Conservation (phyloP, 306 rosid species). For the Quercus robur region DNA sequence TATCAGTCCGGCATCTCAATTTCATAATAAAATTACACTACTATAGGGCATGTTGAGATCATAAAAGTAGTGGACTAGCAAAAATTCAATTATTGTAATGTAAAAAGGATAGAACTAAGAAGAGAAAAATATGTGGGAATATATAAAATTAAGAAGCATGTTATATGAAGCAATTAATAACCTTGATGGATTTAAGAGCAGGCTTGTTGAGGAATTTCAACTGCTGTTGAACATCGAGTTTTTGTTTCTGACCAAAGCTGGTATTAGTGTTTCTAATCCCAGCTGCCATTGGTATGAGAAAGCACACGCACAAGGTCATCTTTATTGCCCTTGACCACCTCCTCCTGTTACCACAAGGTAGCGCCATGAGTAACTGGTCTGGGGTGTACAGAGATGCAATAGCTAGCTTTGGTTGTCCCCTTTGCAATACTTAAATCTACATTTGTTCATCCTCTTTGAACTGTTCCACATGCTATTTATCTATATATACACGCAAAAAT, state of each 20-base stretch:
- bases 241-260: constrained; percentile 19
- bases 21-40: too few relatives aligned
- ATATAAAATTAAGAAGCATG: too few relatives aligned
- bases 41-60: too few relatives aligned
- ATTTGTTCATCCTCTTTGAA: too few relatives aligned
- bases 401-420: neutral
- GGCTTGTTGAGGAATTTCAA: constrained; percentile 53
- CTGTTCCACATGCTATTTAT: too few relatives aligned
- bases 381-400: neutral
- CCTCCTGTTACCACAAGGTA: constrained; percentile 18
- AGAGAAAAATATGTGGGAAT: neutral
- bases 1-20: too few relatives aligned
- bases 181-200: constrained; percentile 59
- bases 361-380: constrained; percentile 29
- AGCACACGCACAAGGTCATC: constrained; percentile 1
- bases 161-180: neutral
- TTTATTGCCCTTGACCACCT: neutral
- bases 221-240: constrained; percentile 40
- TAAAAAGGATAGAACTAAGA: constrained; percentile 5
- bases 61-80: too few relatives aligned
- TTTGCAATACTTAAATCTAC: too few relatives aligned
- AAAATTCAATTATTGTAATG: too few relatives aligned
- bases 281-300: constrained; percentile 22
- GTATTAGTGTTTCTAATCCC: neutral
- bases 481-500: too few relatives aligned